These are phyloP conservation scores for Aspergillus funiculosus DNA, from an alignment of 495 filamentous ascomycete genomes.

Conservation along the genomic window DNA sequence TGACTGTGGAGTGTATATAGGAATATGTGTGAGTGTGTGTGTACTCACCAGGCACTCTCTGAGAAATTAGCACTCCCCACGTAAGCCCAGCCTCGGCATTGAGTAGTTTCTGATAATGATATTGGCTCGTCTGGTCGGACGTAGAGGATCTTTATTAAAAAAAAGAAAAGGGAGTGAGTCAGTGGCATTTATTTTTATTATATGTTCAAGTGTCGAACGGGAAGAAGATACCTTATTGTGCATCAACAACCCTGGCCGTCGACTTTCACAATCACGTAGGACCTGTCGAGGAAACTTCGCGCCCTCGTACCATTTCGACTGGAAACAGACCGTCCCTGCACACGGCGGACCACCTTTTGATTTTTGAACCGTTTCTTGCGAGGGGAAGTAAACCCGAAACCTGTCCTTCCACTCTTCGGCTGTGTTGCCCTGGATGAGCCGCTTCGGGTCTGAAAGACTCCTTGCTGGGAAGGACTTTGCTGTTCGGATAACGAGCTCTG, in stretches of 20 bases:
- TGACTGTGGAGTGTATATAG: background rate
- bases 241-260: constrained; percentile 64
- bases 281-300: constrained; percentile 61
- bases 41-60: constrained; percentile 79
- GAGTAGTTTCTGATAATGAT: constrained; percentile 15
- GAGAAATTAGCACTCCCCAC: constrained; percentile 90
- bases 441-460: constrained; percentile 13
- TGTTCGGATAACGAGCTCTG: constrained; percentile 48
- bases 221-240: constrained; percentile 64
- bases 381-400: constrained; percentile 81
- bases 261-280: constrained; percentile 68
- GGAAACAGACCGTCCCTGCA: constrained; percentile 79
- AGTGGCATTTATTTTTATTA: background rate
- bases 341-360: constrained; percentile 54
- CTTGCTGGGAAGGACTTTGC: constrained; percentile 22
- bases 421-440: constrained; percentile 21
- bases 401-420: constrained; percentile 41
- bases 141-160: constrained; percentile 51
- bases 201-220: background rate
- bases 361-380: constrained; percentile 57
- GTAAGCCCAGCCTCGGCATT: constrained; percentile 64
- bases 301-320: constrained; percentile 59
- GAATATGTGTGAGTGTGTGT: background rate
- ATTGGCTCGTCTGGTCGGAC: constrained; percentile 47
- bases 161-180: background rate